Conservation (phyloP, 805 yeast species). For the Isabelozyma heimii region DNA sequence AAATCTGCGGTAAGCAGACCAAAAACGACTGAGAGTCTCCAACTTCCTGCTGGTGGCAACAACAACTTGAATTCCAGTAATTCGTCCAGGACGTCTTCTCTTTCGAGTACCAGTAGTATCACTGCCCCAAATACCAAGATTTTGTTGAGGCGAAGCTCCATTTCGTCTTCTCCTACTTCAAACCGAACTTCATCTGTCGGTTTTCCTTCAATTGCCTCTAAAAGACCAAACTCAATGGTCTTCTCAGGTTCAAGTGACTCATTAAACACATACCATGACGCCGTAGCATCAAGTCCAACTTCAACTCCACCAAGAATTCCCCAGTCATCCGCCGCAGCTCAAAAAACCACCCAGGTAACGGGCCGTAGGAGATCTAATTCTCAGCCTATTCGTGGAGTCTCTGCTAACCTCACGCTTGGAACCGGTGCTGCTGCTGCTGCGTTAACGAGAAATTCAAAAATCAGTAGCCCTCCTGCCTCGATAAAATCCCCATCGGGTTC, state of each 20-base stretch:
- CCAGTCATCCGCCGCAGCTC: background rate
- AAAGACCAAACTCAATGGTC: slow-evolving; percentile 25
- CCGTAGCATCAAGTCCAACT: background rate
- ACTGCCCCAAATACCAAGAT: slow-evolving; percentile 12
- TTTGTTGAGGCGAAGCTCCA: slow-evolving; percentile 5
- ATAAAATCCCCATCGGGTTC: slow-evolving; percentile 19
- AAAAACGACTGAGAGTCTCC: background rate
- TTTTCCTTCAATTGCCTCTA: slow-evolving; percentile 2
- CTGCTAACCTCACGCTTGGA: background rate
- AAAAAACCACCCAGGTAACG: slow-evolving; percentile 5
- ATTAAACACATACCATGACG: slow-evolving; percentile 1
- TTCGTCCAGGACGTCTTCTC: slow-evolving; percentile 25
- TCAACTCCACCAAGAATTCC: background rate
- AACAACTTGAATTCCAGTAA: background rate
- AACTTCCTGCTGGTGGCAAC: background rate
- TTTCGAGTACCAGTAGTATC: slow-evolving; percentile 20
- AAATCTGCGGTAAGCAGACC: background rate
- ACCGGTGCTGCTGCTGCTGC: slow-evolving; percentile 29
- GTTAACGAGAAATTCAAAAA: slow-evolving; percentile 7
- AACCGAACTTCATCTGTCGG: slow-evolving; percentile 10
- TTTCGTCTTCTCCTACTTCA: slow-evolving; percentile 4
- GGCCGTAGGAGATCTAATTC: slow-evolving; percentile 37
- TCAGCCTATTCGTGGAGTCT: slow-evolving; percentile 21
- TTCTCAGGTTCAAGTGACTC: slow-evolving; percentile 18
- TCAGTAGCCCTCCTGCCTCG: slow-evolving; percentile 3